A percentile compares a stretch with the other conserved stretches of the same genome.
These are phyloP conservation scores for Penicillium cinerascens DNA, from an alignment of 495 filamentous ascomycete species.

Conservation along the genomic window DNA sequence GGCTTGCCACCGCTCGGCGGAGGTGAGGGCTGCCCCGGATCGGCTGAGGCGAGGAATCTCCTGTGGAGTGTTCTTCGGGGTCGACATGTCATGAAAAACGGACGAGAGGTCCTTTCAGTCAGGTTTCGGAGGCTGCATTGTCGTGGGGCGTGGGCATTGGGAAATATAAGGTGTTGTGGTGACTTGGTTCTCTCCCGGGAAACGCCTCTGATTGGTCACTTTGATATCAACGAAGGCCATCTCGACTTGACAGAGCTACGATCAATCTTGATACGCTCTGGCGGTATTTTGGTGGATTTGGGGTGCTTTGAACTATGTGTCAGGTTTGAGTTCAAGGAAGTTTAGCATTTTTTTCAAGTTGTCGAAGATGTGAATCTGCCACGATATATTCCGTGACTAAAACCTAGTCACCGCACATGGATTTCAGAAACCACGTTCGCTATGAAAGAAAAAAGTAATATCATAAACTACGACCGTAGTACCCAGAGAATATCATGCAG, in stretches of 20 bases:
- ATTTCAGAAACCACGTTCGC: too few species aligned
- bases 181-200: neutral
- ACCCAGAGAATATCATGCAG: neutral
- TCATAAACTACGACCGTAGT: neutral
- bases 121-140: neutral
- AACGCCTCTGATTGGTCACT: constrained; percentile 31
- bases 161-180: neutral
- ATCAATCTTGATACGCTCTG: neutral
- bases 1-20: constrained; percentile 53
- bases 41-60: constrained; percentile 27
- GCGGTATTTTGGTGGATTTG: neutral
- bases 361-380: neutral
- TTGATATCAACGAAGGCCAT: constrained; percentile 22
- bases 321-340: too few species aligned
- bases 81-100: neutral
- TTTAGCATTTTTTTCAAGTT: too few species aligned
- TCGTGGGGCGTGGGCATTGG: neutral
- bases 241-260: neutral
- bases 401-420: too few species aligned
- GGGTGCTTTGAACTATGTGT: neutral
- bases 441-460: too few species aligned
- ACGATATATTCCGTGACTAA: too few species aligned
- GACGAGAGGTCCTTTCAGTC: neutral
- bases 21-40: constrained; percentile 17
- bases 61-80: constrained; percentile 4